phyloP scores from a whole-genome alignment of 1,139 yeast species.

The Keqinozyma sinolaborantium region DNA sequence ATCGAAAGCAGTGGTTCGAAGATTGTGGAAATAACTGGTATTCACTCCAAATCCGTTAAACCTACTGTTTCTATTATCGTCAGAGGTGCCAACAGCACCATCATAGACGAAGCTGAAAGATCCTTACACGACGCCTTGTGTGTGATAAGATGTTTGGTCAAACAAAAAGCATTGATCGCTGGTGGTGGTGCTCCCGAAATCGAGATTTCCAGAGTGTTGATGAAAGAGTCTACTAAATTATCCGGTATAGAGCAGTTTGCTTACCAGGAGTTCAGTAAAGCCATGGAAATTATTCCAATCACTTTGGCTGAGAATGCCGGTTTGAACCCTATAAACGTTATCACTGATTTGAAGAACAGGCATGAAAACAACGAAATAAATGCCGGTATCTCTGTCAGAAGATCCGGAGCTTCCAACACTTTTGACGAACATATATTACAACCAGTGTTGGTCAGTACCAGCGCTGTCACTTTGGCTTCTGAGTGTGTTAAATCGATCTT shows the following conservation, averaged over 20 bases:
- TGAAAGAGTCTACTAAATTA: conserved; percentile 71
- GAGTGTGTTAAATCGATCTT: conserved; percentile 94
- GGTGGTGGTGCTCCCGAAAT: conserved; percentile 99
- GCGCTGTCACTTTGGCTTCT: conserved; percentile 91
- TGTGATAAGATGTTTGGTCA: conserved; percentile 92
- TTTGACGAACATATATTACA: conserved; percentile 93
- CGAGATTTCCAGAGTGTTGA: conserved; percentile 80
- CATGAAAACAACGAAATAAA: conserved; percentile 89
- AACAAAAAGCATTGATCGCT: conserved; percentile 90
- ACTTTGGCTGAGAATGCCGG: conserved; percentile 99
- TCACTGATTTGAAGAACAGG: conserved; percentile 88
- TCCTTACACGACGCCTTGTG: conserved; percentile 96
- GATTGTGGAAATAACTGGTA: conserved; percentile 87
- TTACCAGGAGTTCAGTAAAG: conserved; percentile 93
- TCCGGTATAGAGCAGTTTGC: conserved; percentile 94
- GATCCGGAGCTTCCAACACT: conserved; percentile 91
- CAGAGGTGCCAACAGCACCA: conserved; percentile 90
- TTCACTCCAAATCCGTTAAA: conserved; percentile 50
- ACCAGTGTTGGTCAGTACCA: conserved; percentile 91
- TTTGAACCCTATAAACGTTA: conserved; percentile 88
- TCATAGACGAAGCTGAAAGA: conserved; percentile 94
- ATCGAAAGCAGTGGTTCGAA: conserved; percentile 90
- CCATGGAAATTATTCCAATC: conserved; percentile 93
- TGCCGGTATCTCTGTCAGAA: conserved; percentile 95
- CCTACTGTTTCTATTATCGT: conserved; percentile 90